Evolutionary conservation across 305 asterid species (phyloP).

Genomic region (Fraxinus dipetala): DNA sequence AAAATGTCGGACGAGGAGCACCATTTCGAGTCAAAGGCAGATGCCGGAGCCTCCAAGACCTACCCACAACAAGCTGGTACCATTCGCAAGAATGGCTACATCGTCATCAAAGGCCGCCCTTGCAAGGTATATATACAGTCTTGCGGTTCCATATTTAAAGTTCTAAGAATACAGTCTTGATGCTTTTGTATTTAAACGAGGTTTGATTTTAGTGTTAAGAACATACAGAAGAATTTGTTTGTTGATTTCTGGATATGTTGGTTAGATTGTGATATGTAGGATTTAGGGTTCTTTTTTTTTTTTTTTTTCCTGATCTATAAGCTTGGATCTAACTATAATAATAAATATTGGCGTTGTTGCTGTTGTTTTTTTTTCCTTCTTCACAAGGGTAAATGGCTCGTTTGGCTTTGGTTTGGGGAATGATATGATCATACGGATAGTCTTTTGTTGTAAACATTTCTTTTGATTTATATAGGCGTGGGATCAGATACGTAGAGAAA

Average conservation of each 20-base stretch:
- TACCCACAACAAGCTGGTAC: constrained; percentile 86
- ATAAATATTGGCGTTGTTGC: neutral
- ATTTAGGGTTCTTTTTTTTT: neutral
- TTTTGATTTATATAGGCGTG: neutral
- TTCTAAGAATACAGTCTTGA: neutral
- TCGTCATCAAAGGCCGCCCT: constrained; percentile 64
- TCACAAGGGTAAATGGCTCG: neutral
- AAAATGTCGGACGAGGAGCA: constrained; percentile 89
- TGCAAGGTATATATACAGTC: constrained; percentile 50
- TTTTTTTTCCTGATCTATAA: neutral
- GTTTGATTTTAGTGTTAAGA: neutral
- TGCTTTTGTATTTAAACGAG: neutral
- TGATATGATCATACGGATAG: neutral
- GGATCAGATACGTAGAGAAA: neutral
- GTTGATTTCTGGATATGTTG: neutral
- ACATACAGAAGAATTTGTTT: neutral
- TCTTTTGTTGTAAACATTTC: neutral
- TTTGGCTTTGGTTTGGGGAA: neutral
- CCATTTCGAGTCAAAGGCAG: constrained; percentile 78
- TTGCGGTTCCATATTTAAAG: neutral
- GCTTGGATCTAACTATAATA: neutral
- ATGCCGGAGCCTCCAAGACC: constrained; percentile 84
- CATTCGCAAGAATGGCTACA: constrained; percentile 66
- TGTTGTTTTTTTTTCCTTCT: neutral
- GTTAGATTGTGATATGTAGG: neutral